A percentile compares a stretch with the other conserved stretches of the same genome.
phyloP scores from a whole-genome alignment of 2,329 filamentous ascomycete species.

The Orbilia brochopaga region DNA sequence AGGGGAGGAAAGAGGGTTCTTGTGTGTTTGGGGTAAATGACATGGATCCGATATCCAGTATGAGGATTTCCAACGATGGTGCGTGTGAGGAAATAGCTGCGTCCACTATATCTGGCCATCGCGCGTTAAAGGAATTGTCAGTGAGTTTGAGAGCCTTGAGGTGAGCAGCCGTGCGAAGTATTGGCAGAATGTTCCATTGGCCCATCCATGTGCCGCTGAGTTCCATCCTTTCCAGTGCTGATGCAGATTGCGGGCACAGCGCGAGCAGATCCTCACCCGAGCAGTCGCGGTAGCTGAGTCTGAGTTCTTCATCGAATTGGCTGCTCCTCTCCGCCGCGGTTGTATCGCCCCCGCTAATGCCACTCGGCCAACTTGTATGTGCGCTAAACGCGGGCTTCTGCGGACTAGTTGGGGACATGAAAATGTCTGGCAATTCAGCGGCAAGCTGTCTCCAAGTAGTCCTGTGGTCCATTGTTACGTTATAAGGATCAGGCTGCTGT shows the following conservation, averaged over 20 bases:
- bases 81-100: constrained; percentile 38
- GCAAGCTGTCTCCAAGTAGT: constrained; percentile 21
- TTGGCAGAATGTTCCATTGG: constrained; percentile 46
- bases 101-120: constrained; percentile 26
- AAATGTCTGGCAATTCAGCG: constrained; percentile 27
- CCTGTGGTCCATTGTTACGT: constrained; percentile 4
- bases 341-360: constrained; percentile 4
- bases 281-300: constrained; percentile 38
- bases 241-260: constrained; percentile 35
- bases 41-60: constrained; percentile 31
- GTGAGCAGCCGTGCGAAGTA: constrained; percentile 39
- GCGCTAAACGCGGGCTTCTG: not conserved
- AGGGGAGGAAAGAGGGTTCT: constrained; percentile 37
- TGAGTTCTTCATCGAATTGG: constrained; percentile 40
- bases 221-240: constrained; percentile 40
- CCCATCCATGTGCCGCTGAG: constrained; percentile 48
- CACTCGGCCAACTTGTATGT: not conserved
- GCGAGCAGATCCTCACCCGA: constrained; percentile 33
- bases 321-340: constrained; percentile 18
- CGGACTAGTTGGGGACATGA: constrained; percentile 20
- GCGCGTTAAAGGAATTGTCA: constrained; percentile 29
- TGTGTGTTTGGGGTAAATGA: constrained; percentile 8
- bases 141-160: constrained; percentile 47
- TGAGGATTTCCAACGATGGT: constrained; percentile 29
- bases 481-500: constrained; percentile 23